phyloP scores from a whole-genome alignment of 257 asterid species.

The Solanum bulbocastanum region DNA sequence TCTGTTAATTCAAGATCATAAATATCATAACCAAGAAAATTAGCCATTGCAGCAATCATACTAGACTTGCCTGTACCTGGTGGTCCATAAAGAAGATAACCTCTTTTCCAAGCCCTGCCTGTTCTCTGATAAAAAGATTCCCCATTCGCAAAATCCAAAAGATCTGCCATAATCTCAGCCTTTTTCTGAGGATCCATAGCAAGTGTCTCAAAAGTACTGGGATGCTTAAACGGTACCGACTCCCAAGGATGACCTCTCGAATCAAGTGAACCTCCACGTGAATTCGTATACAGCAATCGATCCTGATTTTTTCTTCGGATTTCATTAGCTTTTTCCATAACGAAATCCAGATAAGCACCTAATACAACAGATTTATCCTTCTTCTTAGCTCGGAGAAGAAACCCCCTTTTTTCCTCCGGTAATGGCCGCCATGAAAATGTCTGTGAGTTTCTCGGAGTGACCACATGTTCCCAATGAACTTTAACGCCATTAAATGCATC shows the following conservation, averaged over 20 bases:
- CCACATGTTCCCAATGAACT: slow-evolving; percentile 39
- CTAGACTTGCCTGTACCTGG: slow-evolving; percentile 44
- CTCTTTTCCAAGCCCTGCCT: slow-evolving; percentile 45
- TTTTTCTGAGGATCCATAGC: slow-evolving; percentile 36
- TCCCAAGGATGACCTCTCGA: slow-evolving; percentile 46
- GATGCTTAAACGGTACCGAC: slow-evolving; percentile 44
- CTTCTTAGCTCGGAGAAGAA: slow-evolving; percentile 29
- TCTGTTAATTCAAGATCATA: slow-evolving; percentile 40
- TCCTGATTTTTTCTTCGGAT: slow-evolving; percentile 30
- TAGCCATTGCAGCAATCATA: slow-evolving; percentile 53
- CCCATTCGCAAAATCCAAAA: slow-evolving; percentile 29
- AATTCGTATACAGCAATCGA: slow-evolving; percentile 30
- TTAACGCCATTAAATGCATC: slow-evolving; percentile 19
- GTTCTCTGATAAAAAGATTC: slow-evolving; percentile 31
- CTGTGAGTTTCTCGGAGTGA: slow-evolving; percentile 30
- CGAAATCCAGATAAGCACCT: slow-evolving; percentile 23
- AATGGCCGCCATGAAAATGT: slow-evolving; percentile 35
- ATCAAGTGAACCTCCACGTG: slow-evolving; percentile 36
- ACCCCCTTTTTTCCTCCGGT: slow-evolving; percentile 39
- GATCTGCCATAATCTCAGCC: slow-evolving; percentile 32
- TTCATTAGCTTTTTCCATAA: slow-evolving; percentile 32
- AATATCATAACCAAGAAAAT: slow-evolving; percentile 35
- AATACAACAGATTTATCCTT: slow-evolving; percentile 22
- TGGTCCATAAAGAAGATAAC: slow-evolving; percentile 32
- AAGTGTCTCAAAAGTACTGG: slow-evolving; percentile 32